phyloP scores from a whole-genome alignment of 257 asterid genomes.

The Leonotis leonurus region DNA sequence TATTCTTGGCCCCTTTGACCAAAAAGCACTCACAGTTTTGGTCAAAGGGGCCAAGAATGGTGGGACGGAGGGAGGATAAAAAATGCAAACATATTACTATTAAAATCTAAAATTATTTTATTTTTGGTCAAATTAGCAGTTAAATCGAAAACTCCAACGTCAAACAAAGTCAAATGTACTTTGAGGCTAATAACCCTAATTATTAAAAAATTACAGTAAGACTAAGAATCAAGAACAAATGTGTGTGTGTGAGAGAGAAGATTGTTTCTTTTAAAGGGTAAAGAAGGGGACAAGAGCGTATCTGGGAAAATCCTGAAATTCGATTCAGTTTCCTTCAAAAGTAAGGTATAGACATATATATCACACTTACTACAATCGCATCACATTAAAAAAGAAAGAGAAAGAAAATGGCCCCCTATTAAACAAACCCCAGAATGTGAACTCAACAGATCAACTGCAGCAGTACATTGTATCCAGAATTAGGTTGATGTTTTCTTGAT shows the following conservation, averaged over 20 bases:
- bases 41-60: too few relatives aligned
- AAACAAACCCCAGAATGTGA: slow-evolving; percentile 14
- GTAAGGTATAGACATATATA: slow-evolving; percentile 25
- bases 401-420: not conserved
- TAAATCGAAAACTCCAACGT: too few relatives aligned
- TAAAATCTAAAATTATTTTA: too few relatives aligned
- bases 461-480: slow-evolving; percentile 28
- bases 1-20: too few relatives aligned
- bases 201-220: not conserved
- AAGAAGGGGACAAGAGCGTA: slow-evolving; percentile 59
- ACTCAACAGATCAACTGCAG: slow-evolving; percentile 17
- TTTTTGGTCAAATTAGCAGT: too few relatives aligned
- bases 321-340: slow-evolving; percentile 56
- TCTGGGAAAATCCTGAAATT: slow-evolving; percentile 64
- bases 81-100: too few relatives aligned
- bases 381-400: slow-evolving; percentile 13
- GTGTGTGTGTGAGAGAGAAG: not conserved
- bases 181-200: too few relatives aligned
- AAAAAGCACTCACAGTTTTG: too few relatives aligned
- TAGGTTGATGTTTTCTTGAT: slow-evolving; percentile 19
- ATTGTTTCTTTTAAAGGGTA: not conserved
- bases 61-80: too few relatives aligned
- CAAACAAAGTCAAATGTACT: too few relatives aligned
- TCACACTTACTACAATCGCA: slow-evolving; percentile 15
- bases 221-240: too few relatives aligned